These are phyloP conservation scores for Solanum habrochaites DNA, from an alignment of 257 asterid genomes.

Conservation along the genomic window DNA sequence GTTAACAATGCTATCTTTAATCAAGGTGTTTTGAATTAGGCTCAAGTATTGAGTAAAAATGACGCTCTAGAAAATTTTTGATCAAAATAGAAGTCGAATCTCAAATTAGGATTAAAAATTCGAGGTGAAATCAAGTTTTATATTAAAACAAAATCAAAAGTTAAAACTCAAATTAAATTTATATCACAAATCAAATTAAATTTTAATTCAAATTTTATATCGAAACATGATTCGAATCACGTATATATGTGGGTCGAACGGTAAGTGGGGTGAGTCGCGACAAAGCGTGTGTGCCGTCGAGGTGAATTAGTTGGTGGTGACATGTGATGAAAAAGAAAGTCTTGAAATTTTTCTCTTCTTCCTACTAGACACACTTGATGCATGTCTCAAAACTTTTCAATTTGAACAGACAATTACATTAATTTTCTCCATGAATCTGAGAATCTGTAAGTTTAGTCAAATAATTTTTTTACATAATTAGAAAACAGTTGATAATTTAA, in stretches of 20 bases:
- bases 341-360: too few relatives aligned
- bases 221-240: too few relatives aligned
- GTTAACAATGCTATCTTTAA: not conserved
- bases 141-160: too few relatives aligned
- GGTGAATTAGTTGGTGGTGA: not conserved
- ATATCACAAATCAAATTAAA: too few relatives aligned
- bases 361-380: not conserved
- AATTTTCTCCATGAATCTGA: too few relatives aligned
- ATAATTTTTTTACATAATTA: too few relatives aligned
- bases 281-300: not conserved
- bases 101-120: too few relatives aligned
- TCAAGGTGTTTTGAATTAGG: too few relatives aligned
- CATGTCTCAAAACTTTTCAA: not conserved
- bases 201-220: accelerated
- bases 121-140: too few relatives aligned
- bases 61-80: not conserved
- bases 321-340: not conserved
- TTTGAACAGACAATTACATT: not conserved
- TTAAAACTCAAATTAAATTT: too few relatives aligned
- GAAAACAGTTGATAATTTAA: too few relatives aligned
- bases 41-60: not conserved
- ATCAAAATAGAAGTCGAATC: not conserved
- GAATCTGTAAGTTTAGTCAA: too few relatives aligned
- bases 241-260: not conserved
- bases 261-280: not conserved